Conservation (phyloP, 306 rosid species). For the Citrullus mucosospermus region DNA sequence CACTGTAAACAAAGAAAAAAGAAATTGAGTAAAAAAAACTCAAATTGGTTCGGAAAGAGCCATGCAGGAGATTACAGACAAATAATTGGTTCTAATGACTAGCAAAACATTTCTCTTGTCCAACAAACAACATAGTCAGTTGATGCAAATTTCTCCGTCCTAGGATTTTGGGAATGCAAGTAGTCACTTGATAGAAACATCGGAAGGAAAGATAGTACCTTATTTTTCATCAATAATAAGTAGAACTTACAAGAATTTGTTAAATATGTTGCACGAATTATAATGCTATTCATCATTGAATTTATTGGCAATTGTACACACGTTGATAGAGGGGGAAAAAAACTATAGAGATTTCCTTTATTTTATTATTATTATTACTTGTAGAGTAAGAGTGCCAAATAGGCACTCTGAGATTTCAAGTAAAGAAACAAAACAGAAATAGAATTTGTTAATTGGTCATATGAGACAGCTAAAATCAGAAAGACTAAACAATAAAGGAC, state of each 20-base stretch:
- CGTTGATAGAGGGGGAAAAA: background rate
- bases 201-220: background rate
- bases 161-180: background rate
- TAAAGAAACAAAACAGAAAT: background rate
- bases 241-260: background rate
- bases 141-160: background rate
- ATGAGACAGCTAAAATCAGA: background rate
- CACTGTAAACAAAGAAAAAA: slow-evolving; percentile 43
- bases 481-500: background rate
- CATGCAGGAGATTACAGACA: background rate
- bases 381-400: background rate
- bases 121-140: background rate
- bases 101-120: background rate
- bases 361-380: background rate
- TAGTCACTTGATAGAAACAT: background rate
- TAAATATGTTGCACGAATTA: background rate
- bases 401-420: background rate
- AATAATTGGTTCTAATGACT: background rate
- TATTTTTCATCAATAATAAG: background rate
- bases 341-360: background rate
- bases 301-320: background rate
- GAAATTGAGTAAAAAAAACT: background rate
- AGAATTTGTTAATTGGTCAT: background rate
- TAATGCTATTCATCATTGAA: background rate
- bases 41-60: background rate